Evolutionary conservation across 495 filamentous ascomycete species (phyloP), one percentile per base, ranked within the genome.

Genomic region (Bryoglossum gracile): DNA sequence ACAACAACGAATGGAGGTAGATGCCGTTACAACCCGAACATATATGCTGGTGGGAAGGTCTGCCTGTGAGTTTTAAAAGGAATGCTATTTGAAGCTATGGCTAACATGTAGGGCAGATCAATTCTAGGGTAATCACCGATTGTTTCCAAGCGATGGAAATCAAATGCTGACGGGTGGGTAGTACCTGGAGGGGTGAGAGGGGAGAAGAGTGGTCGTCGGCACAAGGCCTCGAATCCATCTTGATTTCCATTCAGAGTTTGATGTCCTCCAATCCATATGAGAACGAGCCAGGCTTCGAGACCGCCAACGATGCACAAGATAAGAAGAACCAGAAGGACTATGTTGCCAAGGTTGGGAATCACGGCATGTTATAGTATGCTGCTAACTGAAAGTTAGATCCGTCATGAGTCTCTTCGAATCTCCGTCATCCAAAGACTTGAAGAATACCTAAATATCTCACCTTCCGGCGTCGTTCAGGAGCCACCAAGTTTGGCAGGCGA

Each of bases 131-230:
- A 76, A 65, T 56, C 19, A n/a, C n/a, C n/a, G 8, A 10, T 17
- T 28, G 44, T 43, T 34, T 50, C 70, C 65, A 63, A 57, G 40
- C 32, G 28, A 35, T 21, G 23, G 33, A 22, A 14, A 25, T 19
- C 13, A 45, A 8, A 26, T 13, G 14, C 49, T 55, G 16, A 55
- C 23, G 17, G 0, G 19, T 22, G 38, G 24, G 14, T 59, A 94
- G 92, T 48, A 98, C 92, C 62, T 98, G 92, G 92, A 78, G 82
- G 25, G 92, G 91, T 5, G 81, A 91, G 58, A 71, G 80, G 21
- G 86, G 87, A 36, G 92, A 98, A 62, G 80, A 95, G 60, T 98
- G 92, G 92, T 95, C 89, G 22, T 85, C 89, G 0, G 94, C 92
- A 2, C 92, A 97, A 62, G 90, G 92, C 14, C 71, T 98, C 3